phyloP scores from a whole-genome alignment of 805 yeast species.

The Saccharomycopsis sp. region DNA sequence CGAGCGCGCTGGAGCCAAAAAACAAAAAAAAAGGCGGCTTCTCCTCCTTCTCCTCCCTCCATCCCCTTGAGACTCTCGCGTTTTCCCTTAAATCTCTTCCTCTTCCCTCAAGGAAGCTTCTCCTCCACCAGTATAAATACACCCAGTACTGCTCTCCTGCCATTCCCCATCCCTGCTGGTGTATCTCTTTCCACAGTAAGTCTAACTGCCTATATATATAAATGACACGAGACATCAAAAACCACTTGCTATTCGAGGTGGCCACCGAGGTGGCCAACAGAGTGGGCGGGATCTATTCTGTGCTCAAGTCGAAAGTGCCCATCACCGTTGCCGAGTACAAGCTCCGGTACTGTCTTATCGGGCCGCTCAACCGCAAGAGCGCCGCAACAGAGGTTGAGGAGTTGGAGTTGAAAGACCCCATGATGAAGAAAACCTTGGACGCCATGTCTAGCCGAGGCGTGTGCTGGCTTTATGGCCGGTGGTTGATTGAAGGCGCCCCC shows the following conservation, averaged over 20 bases:
- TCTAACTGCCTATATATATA: no score
- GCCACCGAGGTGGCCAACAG: slow-evolving; percentile 97
- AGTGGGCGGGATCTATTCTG: slow-evolving; percentile 97
- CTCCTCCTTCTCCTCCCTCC: no score
- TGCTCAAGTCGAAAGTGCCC: slow-evolving; percentile 92
- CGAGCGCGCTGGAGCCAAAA: no score
- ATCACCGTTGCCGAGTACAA: slow-evolving; percentile 90
- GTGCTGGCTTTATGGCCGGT: slow-evolving; percentile 77
- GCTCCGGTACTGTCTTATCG: slow-evolving; percentile 76
- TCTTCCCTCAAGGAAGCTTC: no score
- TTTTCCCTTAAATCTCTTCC: no score
- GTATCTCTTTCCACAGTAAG: no score
- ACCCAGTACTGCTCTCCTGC: no score
- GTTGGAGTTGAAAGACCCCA: slow-evolving; percentile 43
- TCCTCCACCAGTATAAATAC: no score
- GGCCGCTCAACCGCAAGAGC: slow-evolving; percentile 69
- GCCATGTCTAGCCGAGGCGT: slow-evolving; percentile 80
- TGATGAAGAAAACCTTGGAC: slow-evolving; percentile 54
- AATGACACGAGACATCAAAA: slow-evolving; percentile 80
- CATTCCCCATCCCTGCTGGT: no score
- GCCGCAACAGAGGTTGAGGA: slow-evolving; percentile 81
- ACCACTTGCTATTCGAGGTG: slow-evolving; percentile 83
- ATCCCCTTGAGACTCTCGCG: no score
- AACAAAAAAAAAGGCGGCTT: no score
- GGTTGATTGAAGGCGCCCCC: slow-evolving; percentile 98